These are phyloP conservation scores for Pseudopyricularia cyperi DNA, from an alignment of 2,329 filamentous ascomycete genomes.

Conservation along the genomic window DNA sequence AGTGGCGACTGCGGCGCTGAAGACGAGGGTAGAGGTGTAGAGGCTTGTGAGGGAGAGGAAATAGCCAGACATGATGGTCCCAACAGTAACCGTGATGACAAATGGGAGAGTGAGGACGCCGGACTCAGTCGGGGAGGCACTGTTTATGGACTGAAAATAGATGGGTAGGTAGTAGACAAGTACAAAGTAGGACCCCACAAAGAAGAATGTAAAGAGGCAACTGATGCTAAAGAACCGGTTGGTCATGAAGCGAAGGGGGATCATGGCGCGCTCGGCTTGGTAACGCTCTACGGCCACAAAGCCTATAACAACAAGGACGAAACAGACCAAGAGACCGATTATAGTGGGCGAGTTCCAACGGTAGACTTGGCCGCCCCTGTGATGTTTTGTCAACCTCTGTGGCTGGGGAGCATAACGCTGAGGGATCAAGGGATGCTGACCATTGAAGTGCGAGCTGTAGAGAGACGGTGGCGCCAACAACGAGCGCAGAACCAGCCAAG, in stretches of 20 bases:
- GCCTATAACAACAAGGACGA: slow-evolving; percentile 35
- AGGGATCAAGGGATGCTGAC: not conserved
- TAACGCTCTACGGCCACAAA: slow-evolving; percentile 49
- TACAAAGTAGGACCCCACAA: slow-evolving; percentile 36
- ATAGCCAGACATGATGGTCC: not conserved
- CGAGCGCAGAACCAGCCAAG: slow-evolving; percentile 8
- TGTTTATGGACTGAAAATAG: slow-evolving; percentile 9
- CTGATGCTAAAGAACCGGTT: slow-evolving; percentile 30
- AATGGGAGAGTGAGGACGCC: slow-evolving; percentile 63
- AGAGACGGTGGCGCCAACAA: slow-evolving; percentile 34
- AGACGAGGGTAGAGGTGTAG: slow-evolving; percentile 37
- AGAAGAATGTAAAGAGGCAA: slow-evolving; percentile 39
- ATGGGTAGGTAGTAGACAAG: slow-evolving; percentile 55
- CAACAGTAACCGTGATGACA: slow-evolving; percentile 31
- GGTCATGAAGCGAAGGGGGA: slow-evolving; percentile 50
- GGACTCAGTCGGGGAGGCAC: slow-evolving; percentile 53
- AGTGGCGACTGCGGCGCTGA: slow-evolving; percentile 41
- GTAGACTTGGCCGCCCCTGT: slow-evolving; percentile 8
- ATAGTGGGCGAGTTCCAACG: slow-evolving; percentile 51
- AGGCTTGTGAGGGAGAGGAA: not conserved
- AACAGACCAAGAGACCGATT: slow-evolving; percentile 45
- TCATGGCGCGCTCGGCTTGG: slow-evolving; percentile 53
- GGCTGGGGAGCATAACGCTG: no score
- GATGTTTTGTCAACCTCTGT: no score
- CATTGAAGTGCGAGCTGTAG: not conserved